A percentile compares a stretch with the other conserved stretches of the same genome.
Evolutionary conservation across 2,329 filamentous ascomycete genomes (phyloP).

Genomic region (Diplodia mutila): DNA sequence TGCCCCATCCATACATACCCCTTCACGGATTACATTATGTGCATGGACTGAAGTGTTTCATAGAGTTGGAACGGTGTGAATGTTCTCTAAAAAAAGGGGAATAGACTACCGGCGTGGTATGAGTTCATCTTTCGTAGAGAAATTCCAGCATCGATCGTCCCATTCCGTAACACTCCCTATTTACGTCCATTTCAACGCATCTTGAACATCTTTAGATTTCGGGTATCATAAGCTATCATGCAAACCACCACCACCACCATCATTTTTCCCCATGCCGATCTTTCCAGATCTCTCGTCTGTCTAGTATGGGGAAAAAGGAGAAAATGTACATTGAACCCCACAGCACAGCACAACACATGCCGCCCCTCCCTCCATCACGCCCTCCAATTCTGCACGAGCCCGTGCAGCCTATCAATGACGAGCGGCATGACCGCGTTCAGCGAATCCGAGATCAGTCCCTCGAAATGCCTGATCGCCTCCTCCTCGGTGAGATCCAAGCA

Average conservation of each 20-base stretch:
- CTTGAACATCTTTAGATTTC: background rate
- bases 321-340: background rate
- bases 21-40: no score
- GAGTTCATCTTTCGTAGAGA: no score
- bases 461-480: constrained; percentile 86
- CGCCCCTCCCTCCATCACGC: constrained; percentile 42
- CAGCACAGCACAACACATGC: background rate
- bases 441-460: constrained; percentile 87
- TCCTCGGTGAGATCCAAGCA: constrained; percentile 90
- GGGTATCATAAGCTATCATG: background rate
- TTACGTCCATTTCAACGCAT: no score
- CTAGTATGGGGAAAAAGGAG: background rate
- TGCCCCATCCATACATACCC: no score
- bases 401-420: constrained; percentile 92
- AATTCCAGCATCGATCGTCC: no score
- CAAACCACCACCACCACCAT: background rate
- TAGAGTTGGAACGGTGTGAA: no score
- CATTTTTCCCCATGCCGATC: background rate
- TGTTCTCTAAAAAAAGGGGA: no score
- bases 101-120: no score
- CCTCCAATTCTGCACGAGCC: constrained; percentile 88
- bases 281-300: background rate
- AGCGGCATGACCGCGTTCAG: constrained; percentile 88
- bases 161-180: no score
- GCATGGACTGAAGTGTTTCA: no score